Percentiles rank a stretch among this genome's conserved stretches.
phyloP scores from a whole-genome alignment of 2,329 filamentous ascomycete genomes.

The Septoria linicola region DNA sequence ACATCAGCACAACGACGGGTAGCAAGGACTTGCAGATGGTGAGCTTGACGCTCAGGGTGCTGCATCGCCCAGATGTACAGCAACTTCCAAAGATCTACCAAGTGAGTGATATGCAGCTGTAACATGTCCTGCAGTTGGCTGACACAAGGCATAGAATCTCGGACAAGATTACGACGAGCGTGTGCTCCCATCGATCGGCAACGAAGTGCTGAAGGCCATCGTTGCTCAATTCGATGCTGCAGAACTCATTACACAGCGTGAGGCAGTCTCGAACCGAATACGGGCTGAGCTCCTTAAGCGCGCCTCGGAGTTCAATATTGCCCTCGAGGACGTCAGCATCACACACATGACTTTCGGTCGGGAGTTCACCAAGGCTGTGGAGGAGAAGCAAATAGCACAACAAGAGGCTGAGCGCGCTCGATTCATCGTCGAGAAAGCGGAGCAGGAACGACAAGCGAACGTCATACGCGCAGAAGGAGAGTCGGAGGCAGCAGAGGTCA shows the following conservation, averaged over 20 bases:
- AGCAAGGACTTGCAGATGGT: constrained; percentile 99
- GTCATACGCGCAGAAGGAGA: constrained; percentile 98
- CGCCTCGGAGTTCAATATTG: constrained; percentile 97
- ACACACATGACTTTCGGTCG: constrained; percentile 99
- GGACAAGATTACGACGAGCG: constrained; percentile 91
- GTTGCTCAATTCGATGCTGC: constrained; percentile 56
- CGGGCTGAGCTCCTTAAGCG: constrained; percentile 87
- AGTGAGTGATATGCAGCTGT: constrained; percentile 54
- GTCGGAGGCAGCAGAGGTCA: constrained; percentile 93
- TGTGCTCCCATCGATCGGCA: constrained; percentile 55
- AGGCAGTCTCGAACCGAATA: constrained; percentile 94
- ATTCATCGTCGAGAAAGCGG: constrained; percentile 97
- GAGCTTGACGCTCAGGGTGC: constrained; percentile 90
- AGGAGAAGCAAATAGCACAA: constrained; percentile 99
- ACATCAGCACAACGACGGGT: constrained; percentile 95
- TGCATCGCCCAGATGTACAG: constrained; percentile 92
- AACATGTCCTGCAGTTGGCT: neutral
- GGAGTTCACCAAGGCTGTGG: constrained; percentile 97
- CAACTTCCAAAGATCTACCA: constrained; percentile 97
- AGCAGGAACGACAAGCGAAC: constrained; percentile 98
- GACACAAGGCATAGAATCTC: constrained; percentile 68
- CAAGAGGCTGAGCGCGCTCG: constrained; percentile 96
- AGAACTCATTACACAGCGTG: constrained; percentile 89
- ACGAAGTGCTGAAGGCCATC: constrained; percentile 56
- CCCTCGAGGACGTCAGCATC: constrained; percentile 96